phyloP scores from a whole-genome alignment of 2,329 filamentous ascomycete genomes.

The Colletotrichum costaricense region DNA sequence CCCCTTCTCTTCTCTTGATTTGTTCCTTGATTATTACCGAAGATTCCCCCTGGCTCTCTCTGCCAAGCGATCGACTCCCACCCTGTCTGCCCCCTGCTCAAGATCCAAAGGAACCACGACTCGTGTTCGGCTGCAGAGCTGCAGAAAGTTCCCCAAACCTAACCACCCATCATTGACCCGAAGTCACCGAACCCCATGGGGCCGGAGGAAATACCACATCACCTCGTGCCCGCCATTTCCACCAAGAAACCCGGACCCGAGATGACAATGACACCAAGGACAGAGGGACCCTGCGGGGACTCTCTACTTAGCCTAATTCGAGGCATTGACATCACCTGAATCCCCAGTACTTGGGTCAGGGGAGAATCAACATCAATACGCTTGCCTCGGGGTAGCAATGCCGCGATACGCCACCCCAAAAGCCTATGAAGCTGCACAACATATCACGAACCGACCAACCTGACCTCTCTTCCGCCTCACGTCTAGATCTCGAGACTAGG shows the following conservation, averaged over 20 bases:
- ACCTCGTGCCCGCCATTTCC: background rate
- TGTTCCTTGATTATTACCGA: background rate
- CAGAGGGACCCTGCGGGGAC: background rate
- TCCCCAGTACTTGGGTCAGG: background rate
- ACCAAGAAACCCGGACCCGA: background rate
- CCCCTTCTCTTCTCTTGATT: background rate
- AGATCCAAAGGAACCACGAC: background rate
- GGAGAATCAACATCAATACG: background rate
- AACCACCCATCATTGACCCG: slow-evolving; percentile 26
- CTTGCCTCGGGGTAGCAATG: slow-evolving; percentile 12
- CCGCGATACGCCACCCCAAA: background rate
- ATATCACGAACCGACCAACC: background rate
- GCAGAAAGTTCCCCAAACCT: background rate
- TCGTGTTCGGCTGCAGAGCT: background rate
- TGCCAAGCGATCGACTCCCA: background rate
- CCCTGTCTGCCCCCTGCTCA: too few species aligned
- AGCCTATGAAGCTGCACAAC: background rate
- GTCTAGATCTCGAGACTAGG: background rate
- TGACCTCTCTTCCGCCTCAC: background rate
- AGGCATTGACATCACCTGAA: background rate
- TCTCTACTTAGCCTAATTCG: background rate
- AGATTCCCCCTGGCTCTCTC: background rate
- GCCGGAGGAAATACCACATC: slow-evolving; percentile 4
- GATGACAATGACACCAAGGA: background rate
- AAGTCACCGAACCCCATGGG: slow-evolving; percentile 25